Percentiles rank a stretch among this genome's conserved stretches.
Conservation (phyloP, 2,329 filamentous ascomycete species). For the Didymella pinodella region DNA sequence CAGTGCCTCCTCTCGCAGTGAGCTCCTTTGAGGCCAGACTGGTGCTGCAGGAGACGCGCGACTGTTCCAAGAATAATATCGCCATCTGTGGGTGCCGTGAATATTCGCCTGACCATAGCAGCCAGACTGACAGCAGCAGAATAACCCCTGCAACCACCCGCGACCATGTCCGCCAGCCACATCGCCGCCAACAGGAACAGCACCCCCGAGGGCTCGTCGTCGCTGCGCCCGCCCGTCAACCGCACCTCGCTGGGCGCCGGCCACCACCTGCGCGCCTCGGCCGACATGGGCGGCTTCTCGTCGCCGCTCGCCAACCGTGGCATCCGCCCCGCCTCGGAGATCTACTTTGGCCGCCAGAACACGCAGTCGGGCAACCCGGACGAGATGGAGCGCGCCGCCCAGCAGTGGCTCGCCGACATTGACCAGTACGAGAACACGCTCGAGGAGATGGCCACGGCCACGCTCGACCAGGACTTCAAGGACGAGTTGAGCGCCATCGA, state of each 20-base stretch:
- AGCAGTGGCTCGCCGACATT: slow-evolving; percentile 99
- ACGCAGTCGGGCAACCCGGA: slow-evolving; percentile 73
- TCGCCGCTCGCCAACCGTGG: slow-evolving; percentile 75
- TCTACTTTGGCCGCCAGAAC: slow-evolving; percentile 81
- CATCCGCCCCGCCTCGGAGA: slow-evolving; percentile 93
- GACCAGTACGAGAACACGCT: slow-evolving; percentile 99
- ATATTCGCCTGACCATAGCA: too few relatives aligned
- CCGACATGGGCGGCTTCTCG: slow-evolving; percentile 89
- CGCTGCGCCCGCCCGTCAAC: slow-evolving; percentile 82
- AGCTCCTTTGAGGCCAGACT: slow-evolving; percentile 45
- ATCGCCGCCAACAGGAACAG: slow-evolving; percentile 83
- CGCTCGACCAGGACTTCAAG: slow-evolving; percentile 99
- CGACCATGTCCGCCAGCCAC: slow-evolving; percentile 57
- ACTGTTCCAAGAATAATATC: background rate
- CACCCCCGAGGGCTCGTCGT: slow-evolving; percentile 88
- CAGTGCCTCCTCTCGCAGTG: slow-evolving; percentile 15
- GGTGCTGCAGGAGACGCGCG: slow-evolving; percentile 39
- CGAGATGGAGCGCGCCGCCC: slow-evolving; percentile 92
- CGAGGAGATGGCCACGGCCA: slow-evolving; percentile 98
- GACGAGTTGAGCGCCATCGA: slow-evolving; percentile 98
- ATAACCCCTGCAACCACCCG: background rate
- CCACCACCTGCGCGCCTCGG: slow-evolving; percentile 90
- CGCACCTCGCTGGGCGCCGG: slow-evolving; percentile 77
- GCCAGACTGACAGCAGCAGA: background rate
- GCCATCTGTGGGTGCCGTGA: background rate